Evolutionary conservation across 1,139 yeast genomes (phyloP), one percentile per base, ranked within the genome.

Genomic region (Hyphopichia pseudoburtonii): DNA sequence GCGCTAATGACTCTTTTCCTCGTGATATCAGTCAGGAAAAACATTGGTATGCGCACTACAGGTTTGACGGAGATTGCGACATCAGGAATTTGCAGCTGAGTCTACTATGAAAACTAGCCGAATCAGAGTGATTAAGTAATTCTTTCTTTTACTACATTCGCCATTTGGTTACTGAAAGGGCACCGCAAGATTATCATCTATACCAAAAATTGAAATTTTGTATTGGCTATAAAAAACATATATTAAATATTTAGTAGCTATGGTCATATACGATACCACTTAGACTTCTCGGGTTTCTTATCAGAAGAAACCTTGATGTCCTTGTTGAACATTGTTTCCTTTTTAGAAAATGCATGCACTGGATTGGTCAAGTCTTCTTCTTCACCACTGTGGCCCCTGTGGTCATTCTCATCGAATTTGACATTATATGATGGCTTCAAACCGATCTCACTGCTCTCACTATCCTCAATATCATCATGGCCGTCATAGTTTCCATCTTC

Each of bases 401-500:
- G n/a, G n/a, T 23, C 36, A 8, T 30, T 42, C 16, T 21, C 33
- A 8, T 21, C 24, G 24, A 8, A 8, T 8, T 21, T 21, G 10
- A 8, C 24, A 11, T 21, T 21, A 21, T 21, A 21, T 21, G 11
- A 11, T 21, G 8, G 24, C n/a, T n/a, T n/a, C n/a, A n/a, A n/a
- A n/a, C n/a, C n/a, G n/a, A n/a, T n/a, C n/a, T n/a, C n/a, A n/a
- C n/a, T n/a, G n/a, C n/a, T n/a, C n/a, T n/a, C n/a, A n/a, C n/a
- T n/a, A n/a, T n/a, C 48, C 12, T 35, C 43, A 19, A 12, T n/a
- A 12, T 31, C 34, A 9, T 24, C 29, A 8, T 16, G 18, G 12
- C 15, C 28, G 15, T 7, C 16, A 25, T 25, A n/a, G 27, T 41
- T 42, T 3, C 33, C 39, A 1, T 30, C 36, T 5, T 32, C 33